Percentiles rank a stretch among this genome's conserved stretches.
phyloP scores from a whole-genome alignment of 345 rosid species.

The Nasturtium officinale region DNA sequence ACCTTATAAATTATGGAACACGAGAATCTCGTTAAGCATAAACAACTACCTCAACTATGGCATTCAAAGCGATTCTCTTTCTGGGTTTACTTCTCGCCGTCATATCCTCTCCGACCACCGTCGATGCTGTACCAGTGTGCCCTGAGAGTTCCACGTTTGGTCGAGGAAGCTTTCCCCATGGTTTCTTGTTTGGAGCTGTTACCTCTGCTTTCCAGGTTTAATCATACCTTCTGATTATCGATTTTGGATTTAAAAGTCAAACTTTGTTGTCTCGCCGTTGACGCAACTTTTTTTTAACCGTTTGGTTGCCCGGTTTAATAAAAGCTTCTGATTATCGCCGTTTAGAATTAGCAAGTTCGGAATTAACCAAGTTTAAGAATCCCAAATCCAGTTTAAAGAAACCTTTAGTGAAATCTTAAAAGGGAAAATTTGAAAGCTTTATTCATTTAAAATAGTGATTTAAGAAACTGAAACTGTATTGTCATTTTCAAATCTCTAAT shows the following conservation, averaged over 20 bases:
- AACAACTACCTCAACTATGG: neutral
- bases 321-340: too few species aligned
- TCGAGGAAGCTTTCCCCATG: constrained; percentile 43
- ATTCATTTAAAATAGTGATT: neutral
- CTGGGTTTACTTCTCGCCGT: constrained; percentile 32
- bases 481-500: neutral
- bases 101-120: constrained; percentile 25
- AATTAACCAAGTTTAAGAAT: neutral
- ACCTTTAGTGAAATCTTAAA: neutral
- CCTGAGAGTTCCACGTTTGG: constrained; percentile 35
- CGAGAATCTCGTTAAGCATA: neutral
- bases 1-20: constrained; percentile 37
- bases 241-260: constrained; percentile 6
- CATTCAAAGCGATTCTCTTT: constrained; percentile 33
- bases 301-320: too few species aligned
- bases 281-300: neutral
- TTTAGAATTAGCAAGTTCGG: too few species aligned
- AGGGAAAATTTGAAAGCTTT: neutral
- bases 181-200: constrained; percentile 47
- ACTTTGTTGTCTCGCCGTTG: constrained; percentile 4
- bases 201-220: constrained; percentile 45
- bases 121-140: constrained; percentile 25
- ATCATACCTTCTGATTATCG: neutral
- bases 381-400: neutral
- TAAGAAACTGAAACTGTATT: neutral